These are phyloP conservation scores for Candida sojae DNA, from an alignment of 1,139 yeast species.

Conservation along the genomic window DNA sequence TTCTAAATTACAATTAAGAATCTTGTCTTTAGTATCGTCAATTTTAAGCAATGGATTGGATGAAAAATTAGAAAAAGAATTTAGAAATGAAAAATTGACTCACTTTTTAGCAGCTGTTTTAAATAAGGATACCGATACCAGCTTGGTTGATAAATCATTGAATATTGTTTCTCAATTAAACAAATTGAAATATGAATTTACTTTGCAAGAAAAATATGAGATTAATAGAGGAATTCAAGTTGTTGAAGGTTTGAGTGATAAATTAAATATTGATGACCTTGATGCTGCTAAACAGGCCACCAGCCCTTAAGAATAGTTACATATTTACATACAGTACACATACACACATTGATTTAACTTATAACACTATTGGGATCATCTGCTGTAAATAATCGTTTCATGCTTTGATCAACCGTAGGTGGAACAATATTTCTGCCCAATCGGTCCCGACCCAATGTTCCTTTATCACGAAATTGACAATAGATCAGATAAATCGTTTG, in stretches of 20 bases:
- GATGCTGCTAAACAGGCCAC: constrained; percentile 48
- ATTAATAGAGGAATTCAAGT: constrained; percentile 42
- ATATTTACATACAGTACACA: background rate
- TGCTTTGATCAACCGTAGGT: constrained; percentile 40
- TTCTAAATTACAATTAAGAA: constrained; percentile 51
- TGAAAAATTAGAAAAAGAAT: constrained; percentile 34
- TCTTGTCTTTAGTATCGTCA: constrained; percentile 59
- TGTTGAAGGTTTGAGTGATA: constrained; percentile 47
- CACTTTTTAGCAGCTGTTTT: constrained; percentile 38
- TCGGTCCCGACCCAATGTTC: constrained; percentile 34
- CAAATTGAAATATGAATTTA: constrained; percentile 47
- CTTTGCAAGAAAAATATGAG: constrained; percentile 43
- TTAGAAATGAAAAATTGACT: constrained; percentile 46
- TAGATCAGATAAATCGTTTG: constrained; percentile 39
- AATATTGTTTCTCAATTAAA: constrained; percentile 53
- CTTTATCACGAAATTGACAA: constrained; percentile 23
- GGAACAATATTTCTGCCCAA: constrained; percentile 28
- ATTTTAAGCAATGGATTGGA: constrained; percentile 54
- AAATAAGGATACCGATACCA: constrained; percentile 43
- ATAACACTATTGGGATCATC: constrained; percentile 51
- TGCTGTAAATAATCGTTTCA: constrained; percentile 49
- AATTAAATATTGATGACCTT: constrained; percentile 55
- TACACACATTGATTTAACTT: background rate
- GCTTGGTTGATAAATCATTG: constrained; percentile 63
- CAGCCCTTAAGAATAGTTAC: constrained; percentile 5